phyloP scores from a whole-genome alignment of 805 yeast species.

The Saturnispora mendoncae region DNA sequence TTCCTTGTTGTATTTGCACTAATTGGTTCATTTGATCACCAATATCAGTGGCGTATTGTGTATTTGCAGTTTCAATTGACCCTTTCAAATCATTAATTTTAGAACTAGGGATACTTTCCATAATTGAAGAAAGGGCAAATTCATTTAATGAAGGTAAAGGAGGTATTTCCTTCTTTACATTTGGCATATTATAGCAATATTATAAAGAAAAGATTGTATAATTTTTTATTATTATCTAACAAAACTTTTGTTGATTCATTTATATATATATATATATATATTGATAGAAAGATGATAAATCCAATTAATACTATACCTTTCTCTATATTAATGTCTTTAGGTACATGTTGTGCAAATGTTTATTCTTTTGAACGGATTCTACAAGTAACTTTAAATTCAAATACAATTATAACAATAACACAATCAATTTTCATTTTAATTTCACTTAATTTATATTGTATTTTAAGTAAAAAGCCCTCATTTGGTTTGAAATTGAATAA shows the following conservation, averaged over 20 bases:
- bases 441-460: conserved; percentile 30
- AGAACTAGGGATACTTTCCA: neutral
- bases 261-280: too few relatives aligned
- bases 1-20: conserved; percentile 20
- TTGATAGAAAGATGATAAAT: neutral
- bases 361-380: conserved; percentile 50
- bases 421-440: conserved; percentile 49
- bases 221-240: neutral
- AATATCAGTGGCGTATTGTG: conserved; percentile 23
- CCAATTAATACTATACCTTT: neutral
- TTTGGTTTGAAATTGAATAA: conserved; percentile 33
- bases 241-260: too few relatives aligned
- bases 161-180: neutral
- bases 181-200: neutral
- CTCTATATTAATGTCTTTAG: conserved; percentile 37
- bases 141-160: conserved; percentile 2
- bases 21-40: conserved; percentile 22
- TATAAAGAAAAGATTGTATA: neutral
- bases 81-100: conserved; percentile 15
- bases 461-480: conserved; percentile 13
- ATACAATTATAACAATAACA: conserved; percentile 46
- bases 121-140: neutral
- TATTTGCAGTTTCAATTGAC: conserved; percentile 18
- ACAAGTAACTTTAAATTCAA: conserved; percentile 28
- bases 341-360: conserved; percentile 71